Base-by-base conservation (phyloP, 2,329 filamentous ascomycete genomes). In the Kalaharituber pfeilii region DNA sequence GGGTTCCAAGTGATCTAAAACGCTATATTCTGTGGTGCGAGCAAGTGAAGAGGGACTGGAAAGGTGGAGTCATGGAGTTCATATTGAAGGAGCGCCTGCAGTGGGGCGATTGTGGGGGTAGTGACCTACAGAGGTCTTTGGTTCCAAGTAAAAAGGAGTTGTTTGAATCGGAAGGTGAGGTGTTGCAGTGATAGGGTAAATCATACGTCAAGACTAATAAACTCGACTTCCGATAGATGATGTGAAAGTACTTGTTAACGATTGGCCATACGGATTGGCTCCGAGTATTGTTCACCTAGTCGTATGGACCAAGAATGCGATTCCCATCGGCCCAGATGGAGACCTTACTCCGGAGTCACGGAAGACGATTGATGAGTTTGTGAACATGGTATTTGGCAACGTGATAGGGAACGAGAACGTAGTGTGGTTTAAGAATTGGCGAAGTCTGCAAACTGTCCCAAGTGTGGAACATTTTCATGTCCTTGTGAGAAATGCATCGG, bases 391-490 rank as follows among this genome's bases (percentile, higher is more conserved):
- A 0, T 95, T 95, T 66, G 72, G 75, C 15, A 67, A 67, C 3
- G 68, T 67, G 39, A 66, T 82, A 28, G 69, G 73, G 0, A 62
- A 66, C 24, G 71, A 80, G 50, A 71, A 74, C 63, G 78, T 81
- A 45, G 66, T 87, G 57, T 96, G 87, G 86, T 95, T 95, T 70
- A 93, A 84, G 71, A 96, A 96, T 65, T 94, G 87, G 86, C 76
- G 73, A 53, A 78, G 76, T 15, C 70, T 95, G 61, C 94, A 94
- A 71, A 91, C 83, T 24, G 78, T 96, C 26, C 79, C 86, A 62
- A 79, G 84, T 0, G 78, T 96, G 9, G 88, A 95, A 72, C 89
- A 96, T 67, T 91, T 96, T 65, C 89, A 96, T 68, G 82, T 95
- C 29, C 65, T 82, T 63, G 76, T 82, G 51, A 74, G 69, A 53